Evolutionary conservation across 2,329 filamentous ascomycete genomes (phyloP).

Genomic region (Sphaceloma murrayae): DNA sequence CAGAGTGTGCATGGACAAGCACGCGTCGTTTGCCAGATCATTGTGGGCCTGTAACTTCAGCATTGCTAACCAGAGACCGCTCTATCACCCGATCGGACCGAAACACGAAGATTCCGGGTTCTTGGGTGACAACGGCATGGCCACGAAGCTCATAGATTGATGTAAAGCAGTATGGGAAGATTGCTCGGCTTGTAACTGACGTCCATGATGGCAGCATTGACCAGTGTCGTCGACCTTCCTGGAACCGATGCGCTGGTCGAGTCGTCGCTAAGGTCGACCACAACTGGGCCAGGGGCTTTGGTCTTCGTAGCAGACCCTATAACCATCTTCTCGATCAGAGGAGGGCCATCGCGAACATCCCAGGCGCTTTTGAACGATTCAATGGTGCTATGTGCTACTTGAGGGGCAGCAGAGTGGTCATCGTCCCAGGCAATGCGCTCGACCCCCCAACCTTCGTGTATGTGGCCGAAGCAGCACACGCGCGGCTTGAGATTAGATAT

Average conservation of each 20-base stretch:
- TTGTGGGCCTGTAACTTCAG: no score
- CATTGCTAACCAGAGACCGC: no score
- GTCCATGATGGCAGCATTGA: conserved; percentile 50
- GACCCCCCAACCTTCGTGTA: conserved; percentile 47
- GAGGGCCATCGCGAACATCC: conserved; percentile 21
- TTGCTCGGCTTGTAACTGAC: conserved; percentile 41
- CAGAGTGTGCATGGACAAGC: no score
- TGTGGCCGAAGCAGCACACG: conserved; percentile 55
- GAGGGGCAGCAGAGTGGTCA: not conserved
- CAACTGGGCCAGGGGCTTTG: conserved; percentile 22
- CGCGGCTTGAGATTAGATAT: conserved; percentile 41
- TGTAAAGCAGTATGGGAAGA: conserved; percentile 47
- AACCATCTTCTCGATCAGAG: conserved; percentile 16
- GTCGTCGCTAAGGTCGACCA: conserved; percentile 24
- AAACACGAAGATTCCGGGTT: no score
- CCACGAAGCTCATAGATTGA: conserved; percentile 32
- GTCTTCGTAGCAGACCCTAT: not conserved
- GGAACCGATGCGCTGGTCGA: conserved; percentile 28
- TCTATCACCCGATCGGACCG: no score
- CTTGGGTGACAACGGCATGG: no score
- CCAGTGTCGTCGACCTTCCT: conserved; percentile 46
- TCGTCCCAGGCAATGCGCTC: conserved; percentile 34
- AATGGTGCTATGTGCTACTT: not conserved
- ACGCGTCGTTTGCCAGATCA: no score
- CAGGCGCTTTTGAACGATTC: conserved; percentile 45